Evolutionary conservation across 768 basidiomycete species (phyloP).

Genomic region (Leccinum variicolor): DNA sequence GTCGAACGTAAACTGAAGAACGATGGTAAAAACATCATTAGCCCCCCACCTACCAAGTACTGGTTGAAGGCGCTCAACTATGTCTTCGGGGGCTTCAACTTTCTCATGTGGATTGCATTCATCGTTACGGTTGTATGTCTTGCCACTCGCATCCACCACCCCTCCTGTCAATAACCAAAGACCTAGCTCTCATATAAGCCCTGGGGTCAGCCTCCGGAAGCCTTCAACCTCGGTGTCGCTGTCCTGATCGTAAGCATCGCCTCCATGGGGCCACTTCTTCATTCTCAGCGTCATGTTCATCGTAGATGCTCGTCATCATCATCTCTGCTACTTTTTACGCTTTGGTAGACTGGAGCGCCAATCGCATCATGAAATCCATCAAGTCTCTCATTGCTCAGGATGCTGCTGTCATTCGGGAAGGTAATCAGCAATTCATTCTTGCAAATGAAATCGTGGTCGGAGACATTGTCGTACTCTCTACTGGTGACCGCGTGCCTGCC

Average conservation of each 20-base stretch:
- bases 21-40: slow-evolving; percentile 50
- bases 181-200: slow-evolving; percentile 50
- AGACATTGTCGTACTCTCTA: slow-evolving; percentile 49
- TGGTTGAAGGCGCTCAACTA: slow-evolving; percentile 51
- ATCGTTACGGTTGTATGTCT: slow-evolving; percentile 41
- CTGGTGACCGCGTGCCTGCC: slow-evolving; percentile 58
- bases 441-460: slow-evolving; percentile 59
- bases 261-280: no score
- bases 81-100: slow-evolving; percentile 57
- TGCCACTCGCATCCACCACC: not conserved
- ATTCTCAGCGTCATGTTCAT: slow-evolving; percentile 7
- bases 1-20: slow-evolving; percentile 37
- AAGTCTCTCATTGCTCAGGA: slow-evolving; percentile 58
- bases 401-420: slow-evolving; percentile 52
- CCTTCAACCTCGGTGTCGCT: slow-evolving; percentile 49
- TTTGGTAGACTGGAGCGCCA: slow-evolving; percentile 48
- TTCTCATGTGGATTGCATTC: slow-evolving; percentile 53
- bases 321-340: slow-evolving; percentile 47
- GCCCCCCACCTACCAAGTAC: slow-evolving; percentile 44
- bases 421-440: slow-evolving; percentile 42
- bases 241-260: no score
- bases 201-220: slow-evolving; percentile 40
- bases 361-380: slow-evolving; percentile 51
- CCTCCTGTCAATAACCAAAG: slow-evolving; percentile 9
- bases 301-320: slow-evolving; percentile 40